Conservation (phyloP, 192 early-diverging fungal genomes). For the Dispira parvispora region DNA sequence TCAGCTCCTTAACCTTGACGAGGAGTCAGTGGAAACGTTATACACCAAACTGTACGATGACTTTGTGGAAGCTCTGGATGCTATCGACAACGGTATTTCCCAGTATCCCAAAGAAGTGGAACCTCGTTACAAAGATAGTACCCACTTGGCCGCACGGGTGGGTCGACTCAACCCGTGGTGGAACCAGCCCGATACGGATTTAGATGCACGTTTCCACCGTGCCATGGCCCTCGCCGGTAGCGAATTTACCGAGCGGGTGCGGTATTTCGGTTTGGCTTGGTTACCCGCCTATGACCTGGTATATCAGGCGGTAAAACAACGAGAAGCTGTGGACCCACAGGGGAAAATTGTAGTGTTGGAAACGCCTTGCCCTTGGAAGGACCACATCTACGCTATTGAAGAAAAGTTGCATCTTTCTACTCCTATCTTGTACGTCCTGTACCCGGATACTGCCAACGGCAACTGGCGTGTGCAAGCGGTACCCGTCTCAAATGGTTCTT, state of each 20-base stretch:
- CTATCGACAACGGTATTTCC: slow-evolving; percentile 85
- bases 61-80: slow-evolving; percentile 65
- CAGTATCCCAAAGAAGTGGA: slow-evolving; percentile 67
- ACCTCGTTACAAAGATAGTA: slow-evolving; percentile 67
- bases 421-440: slow-evolving; percentile 56
- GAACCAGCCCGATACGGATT: slow-evolving; percentile 68
- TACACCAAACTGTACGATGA: slow-evolving; percentile 74
- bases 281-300: slow-evolving; percentile 80
- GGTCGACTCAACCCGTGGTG: slow-evolving; percentile 83
- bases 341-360: slow-evolving; percentile 75
- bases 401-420: slow-evolving; percentile 28
- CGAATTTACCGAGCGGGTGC: slow-evolving; percentile 52
- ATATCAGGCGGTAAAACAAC: slow-evolving; percentile 39
- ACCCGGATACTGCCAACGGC: slow-evolving; percentile 43
- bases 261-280: slow-evolving; percentile 62
- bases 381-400: slow-evolving; percentile 62
- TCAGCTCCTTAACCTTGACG: slow-evolving; percentile 14
- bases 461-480: slow-evolving; percentile 70
- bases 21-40: slow-evolving; percentile 41
- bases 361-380: slow-evolving; percentile 85
- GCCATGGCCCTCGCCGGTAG: slow-evolving; percentile 60
- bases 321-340: slow-evolving; percentile 39
- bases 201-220: slow-evolving; percentile 48
- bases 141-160: slow-evolving; percentile 66
- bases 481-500: slow-evolving; percentile 33